A percentile compares a stretch with the other conserved stretches of the same genome.
Conservation (phyloP, 78 protist species). For the Cyanophora paradoxa region DNA sequence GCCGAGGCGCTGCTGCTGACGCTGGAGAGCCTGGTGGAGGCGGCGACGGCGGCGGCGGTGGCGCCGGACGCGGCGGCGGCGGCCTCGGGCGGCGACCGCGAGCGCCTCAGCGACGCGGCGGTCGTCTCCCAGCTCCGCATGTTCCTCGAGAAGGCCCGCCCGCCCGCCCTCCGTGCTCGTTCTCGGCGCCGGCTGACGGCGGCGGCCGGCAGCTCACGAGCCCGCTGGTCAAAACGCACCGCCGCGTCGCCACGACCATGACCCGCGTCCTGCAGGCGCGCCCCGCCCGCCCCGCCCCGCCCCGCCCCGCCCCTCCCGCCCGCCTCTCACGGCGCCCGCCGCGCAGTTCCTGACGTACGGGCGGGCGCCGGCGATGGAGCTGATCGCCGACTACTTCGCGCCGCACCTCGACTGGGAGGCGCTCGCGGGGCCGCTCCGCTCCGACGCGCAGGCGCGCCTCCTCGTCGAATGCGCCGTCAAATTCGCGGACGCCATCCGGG, state of each 20-base stretch:
- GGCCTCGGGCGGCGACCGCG: background rate
- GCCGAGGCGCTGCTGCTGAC: conserved; percentile 15
- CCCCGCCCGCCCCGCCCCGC: too few species aligned
- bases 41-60: conserved; percentile 32
- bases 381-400: conserved; percentile 18
- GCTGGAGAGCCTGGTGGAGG: conserved; percentile 22
- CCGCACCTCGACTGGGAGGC: background rate
- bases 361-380: background rate
- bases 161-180: background rate
- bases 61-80: too few species aligned
- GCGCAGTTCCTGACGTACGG: conserved; percentile 61
- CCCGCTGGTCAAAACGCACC: conserved; percentile 21
- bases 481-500: background rate
- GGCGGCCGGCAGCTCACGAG: background rate
- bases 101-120: background rate
- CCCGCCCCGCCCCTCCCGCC: too few species aligned
- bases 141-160: too few species aligned
- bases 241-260: conserved; percentile 28
- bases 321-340: too few species aligned
- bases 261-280: conserved; percentile 55
- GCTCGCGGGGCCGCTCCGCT: background rate
- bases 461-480: background rate
- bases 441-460: background rate
- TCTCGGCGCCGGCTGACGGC: background rate
- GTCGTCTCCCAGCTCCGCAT: too few species aligned